Evolutionary conservation across 139 green algal genomes (phyloP).

Genomic region (Volvox reticuliferus): DNA sequence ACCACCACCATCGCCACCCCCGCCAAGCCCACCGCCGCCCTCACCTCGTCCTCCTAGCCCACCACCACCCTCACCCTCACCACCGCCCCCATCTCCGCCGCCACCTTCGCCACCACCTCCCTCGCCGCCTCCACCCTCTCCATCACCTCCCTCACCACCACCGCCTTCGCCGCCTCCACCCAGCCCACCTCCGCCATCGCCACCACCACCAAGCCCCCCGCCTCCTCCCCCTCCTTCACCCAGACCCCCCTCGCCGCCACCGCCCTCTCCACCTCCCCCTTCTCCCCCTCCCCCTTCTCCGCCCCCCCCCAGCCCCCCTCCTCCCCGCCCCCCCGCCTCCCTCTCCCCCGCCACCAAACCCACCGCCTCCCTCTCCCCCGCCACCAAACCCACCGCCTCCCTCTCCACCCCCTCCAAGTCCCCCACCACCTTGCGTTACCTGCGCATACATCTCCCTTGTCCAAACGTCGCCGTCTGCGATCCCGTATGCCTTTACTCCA

Average conservation of each 20-base stretch:
- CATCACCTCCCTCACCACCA: background rate
- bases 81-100: background rate
- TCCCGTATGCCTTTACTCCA: background rate
- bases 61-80: background rate
- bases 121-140: background rate
- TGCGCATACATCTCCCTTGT: background rate
- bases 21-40: background rate
- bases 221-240: background rate
- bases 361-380: background rate
- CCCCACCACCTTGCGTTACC: background rate
- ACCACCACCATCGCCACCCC: background rate
- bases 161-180: background rate
- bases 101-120: background rate
- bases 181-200: background rate
- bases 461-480: background rate
- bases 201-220: background rate
- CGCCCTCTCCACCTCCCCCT: background rate
- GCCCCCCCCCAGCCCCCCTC: background rate
- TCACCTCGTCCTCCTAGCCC: background rate
- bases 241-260: background rate
- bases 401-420: background rate
- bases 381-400: conserved; percentile 7
- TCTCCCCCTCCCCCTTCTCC: background rate
- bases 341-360: background rate
- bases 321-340: background rate